These are phyloP conservation scores for Xylaria sp. DNA, from an alignment of 2,329 filamentous ascomycete species.

Conservation along the genomic window DNA sequence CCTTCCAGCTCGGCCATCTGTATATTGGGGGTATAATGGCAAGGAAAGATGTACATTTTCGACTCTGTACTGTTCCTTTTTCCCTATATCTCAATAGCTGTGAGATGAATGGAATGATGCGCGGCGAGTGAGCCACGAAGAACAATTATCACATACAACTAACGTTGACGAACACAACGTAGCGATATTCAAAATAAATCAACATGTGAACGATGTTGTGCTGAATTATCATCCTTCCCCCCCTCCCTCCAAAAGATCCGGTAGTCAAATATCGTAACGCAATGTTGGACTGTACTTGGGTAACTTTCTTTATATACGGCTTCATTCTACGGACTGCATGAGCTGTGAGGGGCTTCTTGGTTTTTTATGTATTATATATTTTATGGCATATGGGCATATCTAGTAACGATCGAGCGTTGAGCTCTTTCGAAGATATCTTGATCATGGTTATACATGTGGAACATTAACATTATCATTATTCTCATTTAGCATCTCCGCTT, in stretches of 20 bases:
- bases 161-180: not conserved
- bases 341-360: not conserved
- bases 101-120: not conserved
- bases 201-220: not conserved
- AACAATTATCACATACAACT: not conserved
- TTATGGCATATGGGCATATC: not conserved
- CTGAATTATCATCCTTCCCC: not conserved
- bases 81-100: not conserved
- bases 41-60: slow-evolving; percentile 7
- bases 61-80: not conserved
- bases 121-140: not conserved
- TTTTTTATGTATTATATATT: slow-evolving; percentile 6
- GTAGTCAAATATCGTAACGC: too few species aligned
- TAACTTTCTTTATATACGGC: too few species aligned
- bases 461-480: slow-evolving; percentile 30
- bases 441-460: not conserved
- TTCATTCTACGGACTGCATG: too few species aligned
- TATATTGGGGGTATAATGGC: slow-evolving; percentile 17
- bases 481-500: not conserved
- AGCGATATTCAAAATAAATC: not conserved
- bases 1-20: not conserved
- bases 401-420: not conserved
- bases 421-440: not conserved
- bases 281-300: too few species aligned
- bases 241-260: too few species aligned